Percentiles rank a stretch among this genome's conserved stretches.
Conservation (phyloP, 192 early-diverging fungal species). For the Chytriomyces confervae region DNA sequence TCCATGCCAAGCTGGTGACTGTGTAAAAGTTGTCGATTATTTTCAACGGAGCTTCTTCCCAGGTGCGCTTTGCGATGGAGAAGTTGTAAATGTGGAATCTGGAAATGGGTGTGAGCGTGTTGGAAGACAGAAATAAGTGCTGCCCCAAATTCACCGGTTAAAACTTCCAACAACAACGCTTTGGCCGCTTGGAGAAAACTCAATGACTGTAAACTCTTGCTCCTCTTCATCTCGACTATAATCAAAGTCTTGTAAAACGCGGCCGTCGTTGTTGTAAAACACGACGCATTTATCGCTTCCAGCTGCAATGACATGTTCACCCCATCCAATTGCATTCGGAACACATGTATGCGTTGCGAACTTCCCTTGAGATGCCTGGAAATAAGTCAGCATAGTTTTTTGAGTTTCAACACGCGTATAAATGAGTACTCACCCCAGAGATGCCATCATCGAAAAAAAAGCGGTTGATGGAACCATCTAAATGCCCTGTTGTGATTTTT, state of each 20-base stretch:
- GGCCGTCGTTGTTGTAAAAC: constrained; percentile 59
- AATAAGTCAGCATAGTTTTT: neutral
- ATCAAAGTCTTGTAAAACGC: constrained; percentile 62
- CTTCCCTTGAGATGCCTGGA: constrained; percentile 56
- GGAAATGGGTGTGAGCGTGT: neutral
- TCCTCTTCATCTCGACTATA: constrained; percentile 61
- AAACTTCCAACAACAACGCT: constrained; percentile 65
- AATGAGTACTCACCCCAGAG: constrained; percentile 47
- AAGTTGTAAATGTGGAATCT: constrained; percentile 67
- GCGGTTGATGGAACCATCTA: constrained; percentile 65
- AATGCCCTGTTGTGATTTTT: constrained; percentile 42
- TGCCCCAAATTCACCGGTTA: constrained; percentile 38
- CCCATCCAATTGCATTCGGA: constrained; percentile 62
- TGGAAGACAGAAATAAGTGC: neutral
- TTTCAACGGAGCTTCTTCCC: constrained; percentile 66
- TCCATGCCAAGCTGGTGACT: constrained; percentile 63
- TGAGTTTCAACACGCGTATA: neutral
- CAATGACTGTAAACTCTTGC: constrained; percentile 60
- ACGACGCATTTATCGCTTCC: constrained; percentile 59
- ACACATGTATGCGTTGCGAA: constrained; percentile 57
- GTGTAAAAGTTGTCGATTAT: constrained; percentile 68
- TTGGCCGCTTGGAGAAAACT: constrained; percentile 62
- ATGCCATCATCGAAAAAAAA: constrained; percentile 73
- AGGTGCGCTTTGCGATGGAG: constrained; percentile 44
- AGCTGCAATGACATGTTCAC: constrained; percentile 60